These are phyloP conservation scores for Onygena corvina DNA, from an alignment of 2,329 filamentous ascomycete genomes.

Conservation along the genomic window DNA sequence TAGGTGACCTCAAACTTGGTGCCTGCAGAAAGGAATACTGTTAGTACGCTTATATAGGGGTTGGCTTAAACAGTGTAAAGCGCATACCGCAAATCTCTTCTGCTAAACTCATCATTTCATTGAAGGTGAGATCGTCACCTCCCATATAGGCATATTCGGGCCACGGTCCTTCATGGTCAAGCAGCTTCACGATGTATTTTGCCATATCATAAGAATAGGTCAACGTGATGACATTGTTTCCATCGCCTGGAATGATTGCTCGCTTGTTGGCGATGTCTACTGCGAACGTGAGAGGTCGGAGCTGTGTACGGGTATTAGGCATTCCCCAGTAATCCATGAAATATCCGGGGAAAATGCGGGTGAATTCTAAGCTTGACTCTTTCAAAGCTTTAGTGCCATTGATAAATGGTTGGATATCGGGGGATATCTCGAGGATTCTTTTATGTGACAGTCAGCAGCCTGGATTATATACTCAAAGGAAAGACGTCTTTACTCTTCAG, in stretches of 20 bases:
- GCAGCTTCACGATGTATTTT: neutral
- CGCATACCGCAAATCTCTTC: neutral
- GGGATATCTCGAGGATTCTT: neutral
- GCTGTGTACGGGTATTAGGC: neutral
- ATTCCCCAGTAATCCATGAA: slow-evolving; percentile 6
- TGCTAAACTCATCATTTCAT: neutral
- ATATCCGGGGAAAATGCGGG: neutral
- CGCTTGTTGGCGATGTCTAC: neutral
- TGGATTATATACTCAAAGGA: neutral
- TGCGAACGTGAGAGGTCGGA: neutral
- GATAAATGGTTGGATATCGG: neutral
- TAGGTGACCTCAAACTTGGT: slow-evolving; percentile 3
- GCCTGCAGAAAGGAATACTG: neutral
- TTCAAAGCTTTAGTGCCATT: neutral
- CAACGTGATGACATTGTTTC: neutral
- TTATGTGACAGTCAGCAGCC: neutral
- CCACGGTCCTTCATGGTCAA: neutral
- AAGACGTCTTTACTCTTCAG: neutral
- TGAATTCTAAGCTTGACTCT: neutral
- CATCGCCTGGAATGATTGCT: neutral
- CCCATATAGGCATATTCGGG: neutral
- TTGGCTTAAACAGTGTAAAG: too few species aligned
- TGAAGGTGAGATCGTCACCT: neutral
- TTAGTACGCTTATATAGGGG: neutral
- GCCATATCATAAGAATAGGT: slow-evolving; percentile 3